Percentiles rank a stretch among this genome's conserved stretches.
These are phyloP conservation scores for Fraxinus excelsior DNA, from an alignment of 257 asterid species.

Conservation along the genomic window DNA sequence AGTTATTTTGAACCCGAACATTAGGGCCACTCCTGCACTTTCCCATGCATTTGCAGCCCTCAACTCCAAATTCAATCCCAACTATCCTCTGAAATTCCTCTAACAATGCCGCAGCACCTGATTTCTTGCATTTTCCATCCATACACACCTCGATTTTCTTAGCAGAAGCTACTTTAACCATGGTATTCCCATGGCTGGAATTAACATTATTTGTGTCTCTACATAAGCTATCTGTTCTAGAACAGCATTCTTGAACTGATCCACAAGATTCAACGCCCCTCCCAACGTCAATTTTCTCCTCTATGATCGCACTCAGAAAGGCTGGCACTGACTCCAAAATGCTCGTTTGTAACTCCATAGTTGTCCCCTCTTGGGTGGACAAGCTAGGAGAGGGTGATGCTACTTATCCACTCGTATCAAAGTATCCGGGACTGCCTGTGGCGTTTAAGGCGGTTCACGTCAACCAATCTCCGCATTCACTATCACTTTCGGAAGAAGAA, in stretches of 20 bases:
- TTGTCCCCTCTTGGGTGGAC: neutral
- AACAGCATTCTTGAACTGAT: conserved; percentile 20
- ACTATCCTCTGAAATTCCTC: conserved; percentile 55
- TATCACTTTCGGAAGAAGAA: conserved; percentile 66
- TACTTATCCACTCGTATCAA: conserved; percentile 23
- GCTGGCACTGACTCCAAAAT: neutral
- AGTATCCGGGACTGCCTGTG: conserved; percentile 1
- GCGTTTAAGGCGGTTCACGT: conserved; percentile 35
- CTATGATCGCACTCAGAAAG: neutral
- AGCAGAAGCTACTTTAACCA: conserved; percentile 15
- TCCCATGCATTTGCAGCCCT: conserved; percentile 93
- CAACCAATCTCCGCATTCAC: conserved; percentile 56
- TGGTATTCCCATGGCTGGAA: neutral
- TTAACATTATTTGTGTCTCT: neutral
- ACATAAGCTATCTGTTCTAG: neutral
- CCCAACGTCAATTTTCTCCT: neutral
- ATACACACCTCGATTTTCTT: conserved; percentile 76
- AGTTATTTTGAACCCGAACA: conserved; percentile 48
- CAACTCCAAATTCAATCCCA: conserved; percentile 63
- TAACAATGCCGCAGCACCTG: conserved; percentile 55
- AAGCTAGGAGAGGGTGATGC: conserved; percentile 9
- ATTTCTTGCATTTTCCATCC: conserved; percentile 93
- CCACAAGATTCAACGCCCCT: neutral
- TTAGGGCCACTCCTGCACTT: conserved; percentile 82
- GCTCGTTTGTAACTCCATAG: neutral